phyloP scores from a whole-genome alignment of 306 rosid genomes.

The Lagenaria siceraria region DNA sequence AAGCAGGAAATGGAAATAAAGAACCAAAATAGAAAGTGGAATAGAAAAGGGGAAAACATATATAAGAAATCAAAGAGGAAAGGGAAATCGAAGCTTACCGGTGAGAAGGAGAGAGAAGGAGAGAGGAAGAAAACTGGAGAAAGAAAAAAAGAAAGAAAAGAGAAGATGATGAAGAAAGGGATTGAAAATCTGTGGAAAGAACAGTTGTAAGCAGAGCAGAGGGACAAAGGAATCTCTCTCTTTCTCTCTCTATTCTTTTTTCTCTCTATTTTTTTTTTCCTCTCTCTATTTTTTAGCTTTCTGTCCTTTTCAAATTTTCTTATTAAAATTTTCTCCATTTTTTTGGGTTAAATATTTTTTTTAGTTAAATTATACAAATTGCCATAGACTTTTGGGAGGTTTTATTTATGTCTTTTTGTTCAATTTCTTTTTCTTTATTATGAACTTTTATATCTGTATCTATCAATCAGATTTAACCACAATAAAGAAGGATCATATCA shows the following conservation, averaged over 20 bases:
- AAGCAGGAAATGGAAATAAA: not conserved
- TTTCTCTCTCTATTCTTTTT: not conserved
- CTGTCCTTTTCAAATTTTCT: constrained; percentile 16
- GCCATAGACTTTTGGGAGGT: too few species aligned
- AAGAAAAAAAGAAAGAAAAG: not conserved
- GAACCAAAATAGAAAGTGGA: not conserved
- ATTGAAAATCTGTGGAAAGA: constrained; percentile 14
- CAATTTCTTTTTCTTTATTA: too few species aligned
- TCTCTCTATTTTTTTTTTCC: too few species aligned
- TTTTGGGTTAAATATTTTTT: not conserved
- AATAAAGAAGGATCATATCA: too few species aligned
- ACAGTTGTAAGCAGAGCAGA: constrained; percentile 17
- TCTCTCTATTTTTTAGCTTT: not conserved
- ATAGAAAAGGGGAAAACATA: not conserved
- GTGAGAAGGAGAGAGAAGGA: constrained; percentile 5
- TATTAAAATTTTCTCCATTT: not conserved
- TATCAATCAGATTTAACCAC: too few species aligned
- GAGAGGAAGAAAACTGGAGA: not conserved
- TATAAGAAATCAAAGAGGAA: not conserved
- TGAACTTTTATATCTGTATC: too few species aligned
- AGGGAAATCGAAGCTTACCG: constrained; percentile 20
- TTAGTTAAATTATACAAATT: too few species aligned
- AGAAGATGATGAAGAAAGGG: not conserved
- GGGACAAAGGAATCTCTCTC: constrained; percentile 10
- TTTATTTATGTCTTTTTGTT: too few species aligned